A percentile compares a stretch with the other conserved stretches of the same genome.
Evolutionary conservation across 1,139 yeast species (phyloP).

Genomic region (Suhomyces taliae): DNA sequence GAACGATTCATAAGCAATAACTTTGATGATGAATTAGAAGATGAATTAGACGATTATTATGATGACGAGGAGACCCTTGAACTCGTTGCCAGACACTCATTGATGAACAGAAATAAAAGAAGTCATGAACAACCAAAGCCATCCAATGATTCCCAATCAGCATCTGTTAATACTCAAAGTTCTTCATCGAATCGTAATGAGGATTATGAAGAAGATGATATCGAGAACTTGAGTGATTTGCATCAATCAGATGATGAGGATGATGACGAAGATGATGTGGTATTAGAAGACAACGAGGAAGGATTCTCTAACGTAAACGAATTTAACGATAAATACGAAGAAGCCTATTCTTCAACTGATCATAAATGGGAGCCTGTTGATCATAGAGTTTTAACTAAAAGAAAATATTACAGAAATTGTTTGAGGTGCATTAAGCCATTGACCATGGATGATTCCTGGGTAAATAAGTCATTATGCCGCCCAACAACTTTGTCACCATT

Average conservation of each 20-base stretch:
- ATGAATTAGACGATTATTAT: conserved; percentile 14
- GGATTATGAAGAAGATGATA: conserved; percentile 33
- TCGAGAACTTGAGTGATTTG: conserved; percentile 33
- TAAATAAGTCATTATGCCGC: conserved; percentile 47
- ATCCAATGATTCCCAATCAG: background rate
- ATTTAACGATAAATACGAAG: background rate
- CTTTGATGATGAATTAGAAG: conserved; percentile 5
- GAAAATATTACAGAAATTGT: conserved; percentile 53
- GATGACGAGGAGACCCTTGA: conserved; percentile 16
- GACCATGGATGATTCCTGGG: conserved; percentile 54
- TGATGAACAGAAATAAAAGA: background rate
- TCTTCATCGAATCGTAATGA: background rate
- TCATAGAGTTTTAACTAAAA: conserved; percentile 37
- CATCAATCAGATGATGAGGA: conserved; percentile 43
- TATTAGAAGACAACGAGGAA: conserved; percentile 19
- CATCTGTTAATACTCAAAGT: background rate
- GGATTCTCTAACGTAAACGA: background rate
- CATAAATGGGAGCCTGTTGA: conserved; percentile 51
- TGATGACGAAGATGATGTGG: conserved; percentile 23
- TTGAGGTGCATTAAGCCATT: conserved; percentile 59
- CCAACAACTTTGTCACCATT: conserved; percentile 41
- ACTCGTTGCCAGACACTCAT: conserved; percentile 8
- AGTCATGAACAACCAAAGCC: background rate
- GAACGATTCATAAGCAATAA: background rate
- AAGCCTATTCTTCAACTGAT: conserved; percentile 4